Evolutionary conservation across 495 filamentous ascomycete genomes (phyloP), one percentile per base, ranked within the genome.

Genomic region (Penicillium verhagenii): DNA sequence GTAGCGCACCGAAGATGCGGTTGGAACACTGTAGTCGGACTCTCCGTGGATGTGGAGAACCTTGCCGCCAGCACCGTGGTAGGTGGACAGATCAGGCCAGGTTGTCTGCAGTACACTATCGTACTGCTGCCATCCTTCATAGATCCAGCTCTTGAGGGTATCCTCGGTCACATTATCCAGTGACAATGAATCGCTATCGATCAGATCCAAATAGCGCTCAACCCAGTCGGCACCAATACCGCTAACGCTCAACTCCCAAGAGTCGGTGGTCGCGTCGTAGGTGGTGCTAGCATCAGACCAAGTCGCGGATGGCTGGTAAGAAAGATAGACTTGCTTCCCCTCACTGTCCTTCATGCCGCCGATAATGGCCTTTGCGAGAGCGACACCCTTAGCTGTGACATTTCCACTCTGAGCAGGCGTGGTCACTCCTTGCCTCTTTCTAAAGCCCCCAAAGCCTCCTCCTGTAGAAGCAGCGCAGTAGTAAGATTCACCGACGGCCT

Each of bases 41-140:
- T 81, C 78, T 25, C 81, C 80, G 51, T 83, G 79, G 53, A 69
- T 72, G 51, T 75, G 76, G 8, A 82, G 53, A 28, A 84, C 51
- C 57, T 82, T 82, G 11, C 78, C 78, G 18, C 81, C 81, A 1
- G 68, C 60, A 1, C 60, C 23, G 18, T 76, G 65, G 54, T 75
- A 81, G 1, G 62, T 53, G 0, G 62, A 68, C 0, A 83, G 65
- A 46, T 82, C 79, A 4, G 78, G 77, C 70, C 70, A 77, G n/a
- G 61, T 67, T 6, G 61, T 67, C 38, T 68, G 65, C 11, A 70
- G 54, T 1, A 47, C 47, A 16, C 52, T 52, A 8, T 24, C 45
- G 44, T 64, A 56, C 20, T 53, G 45, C 16, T 52, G 35, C 64
- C 50, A 45, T 20, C 57, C 63, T 4, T 25, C 28, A 5, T 60